These are phyloP conservation scores for Penicillium bovifimosum DNA, from an alignment of 495 filamentous ascomycete species.

Conservation along the genomic window DNA sequence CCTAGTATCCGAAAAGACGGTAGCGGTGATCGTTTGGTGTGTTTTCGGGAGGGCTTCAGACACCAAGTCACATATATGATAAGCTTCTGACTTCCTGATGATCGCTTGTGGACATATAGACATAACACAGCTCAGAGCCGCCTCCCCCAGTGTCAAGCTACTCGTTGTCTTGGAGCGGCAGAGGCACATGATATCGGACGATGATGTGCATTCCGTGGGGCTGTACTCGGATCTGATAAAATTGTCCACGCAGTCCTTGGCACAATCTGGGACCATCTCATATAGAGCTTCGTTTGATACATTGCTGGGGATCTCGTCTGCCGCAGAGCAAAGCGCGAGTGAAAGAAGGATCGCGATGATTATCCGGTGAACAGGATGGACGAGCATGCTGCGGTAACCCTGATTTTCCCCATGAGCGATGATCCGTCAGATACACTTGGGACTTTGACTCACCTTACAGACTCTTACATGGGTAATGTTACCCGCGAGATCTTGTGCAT, in stretches of 20 bases:
- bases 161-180: conserved; percentile 53
- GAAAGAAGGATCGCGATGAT: conserved; percentile 25
- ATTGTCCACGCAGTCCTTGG: conserved; percentile 53
- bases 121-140: conserved; percentile 56
- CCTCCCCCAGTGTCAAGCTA: conserved; percentile 67
- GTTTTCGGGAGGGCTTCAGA: conserved; percentile 50
- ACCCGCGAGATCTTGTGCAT: conserved; percentile 23
- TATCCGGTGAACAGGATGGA: conserved; percentile 24
- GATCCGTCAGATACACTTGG: too few species aligned
- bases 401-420: neutral
- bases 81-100: conserved; percentile 34
- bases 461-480: conserved; percentile 20
- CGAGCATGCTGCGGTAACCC: conserved; percentile 32
- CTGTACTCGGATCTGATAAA: conserved; percentile 57
- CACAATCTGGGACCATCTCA: conserved; percentile 56
- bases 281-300: conserved; percentile 22
- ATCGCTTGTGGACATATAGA: conserved; percentile 34
- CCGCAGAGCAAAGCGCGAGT: conserved; percentile 11
- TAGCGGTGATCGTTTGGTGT: conserved; percentile 56
- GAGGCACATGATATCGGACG: conserved; percentile 53
- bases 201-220: conserved; percentile 39
- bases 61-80: conserved; percentile 54
- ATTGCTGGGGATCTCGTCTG: conserved; percentile 9
- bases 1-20: conserved; percentile 37
- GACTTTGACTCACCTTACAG: conserved; percentile 16